Evolutionary conservation across 768 basidiomycete species (phyloP), one percentile per base, ranked within the genome.

Genomic region (Mycena rebaudengoi): DNA sequence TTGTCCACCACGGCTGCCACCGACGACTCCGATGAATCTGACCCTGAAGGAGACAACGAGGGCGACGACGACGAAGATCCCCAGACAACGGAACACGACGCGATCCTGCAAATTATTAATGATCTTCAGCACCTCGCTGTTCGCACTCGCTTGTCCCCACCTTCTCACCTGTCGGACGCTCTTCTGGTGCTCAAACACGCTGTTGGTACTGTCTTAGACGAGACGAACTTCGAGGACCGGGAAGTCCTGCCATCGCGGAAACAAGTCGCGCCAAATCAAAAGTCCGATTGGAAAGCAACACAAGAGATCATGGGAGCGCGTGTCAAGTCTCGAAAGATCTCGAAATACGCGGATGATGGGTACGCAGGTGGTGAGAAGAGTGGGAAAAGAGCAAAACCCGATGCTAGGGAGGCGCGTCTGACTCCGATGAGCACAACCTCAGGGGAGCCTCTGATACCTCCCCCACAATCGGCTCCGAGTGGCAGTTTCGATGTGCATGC

Each of bases 51-150:
- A 21, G 53, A 43, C 29, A 30, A 55, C 13, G n/a, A n/a, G 8
- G 23, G n/a, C 53, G 41, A 20, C 16, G 21, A 29, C 30, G 28
- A 18, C 1, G 30, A 25, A 32, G 53, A 55, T 12, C 20, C 43
- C 16, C 20, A 44, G n/a, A n/a, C n/a, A n/a, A n/a, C n/a, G n/a
- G n/a, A n/a, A n/a, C n/a, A n/a, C n/a, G n/a, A n/a, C n/a, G n/a
- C n/a, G n/a, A n/a, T 56, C 21, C 41, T 1, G 26, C 41, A 56
- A 0, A 14, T 56, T 1, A 18, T 56, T 13, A 56, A 56, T 45
- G 18, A n/a, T 11, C 21, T 56, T 4, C 54, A 56, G 43, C 54
- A 56, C 23, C 54, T 56, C n/a, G 54, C 54, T 3, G 54, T 56
- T 12, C 30, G 43, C 29, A 56, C 54, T 14, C 54, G 54, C 11